Base-by-base conservation (phyloP, 1,284 basidiomycete genomes). In the Mycosarcoma maydis region DNA sequence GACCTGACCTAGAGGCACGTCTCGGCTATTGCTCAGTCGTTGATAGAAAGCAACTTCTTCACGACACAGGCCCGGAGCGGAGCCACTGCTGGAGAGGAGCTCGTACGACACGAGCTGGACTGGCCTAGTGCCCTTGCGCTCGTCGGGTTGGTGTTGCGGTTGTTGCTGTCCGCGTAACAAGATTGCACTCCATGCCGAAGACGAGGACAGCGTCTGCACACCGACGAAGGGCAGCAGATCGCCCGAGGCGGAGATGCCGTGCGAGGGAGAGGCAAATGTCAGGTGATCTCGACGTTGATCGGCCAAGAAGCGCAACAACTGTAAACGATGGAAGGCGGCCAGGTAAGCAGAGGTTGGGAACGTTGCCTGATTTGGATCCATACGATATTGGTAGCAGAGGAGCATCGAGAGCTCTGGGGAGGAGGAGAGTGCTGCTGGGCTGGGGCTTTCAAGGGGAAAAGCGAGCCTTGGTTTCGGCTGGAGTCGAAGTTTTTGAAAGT, bases 31-130 rank as follows among this genome's bases (percentile, higher is more conserved):
- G 41, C 71, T 75, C 14, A 57, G 46, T 19, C 64, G 52, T 23
- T 66, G 54, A 36, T 76, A 77, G 65, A 76, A 77, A 26, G 58
- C 53, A 7, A 77, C 70, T 16, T 73, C 68, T 14, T 71, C 66
- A 38, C 66, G 56, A 29, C 56, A 45, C 3, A 73, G 51, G 16
- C 57, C 57, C 4, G 57, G 26, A 5, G 51, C 40, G 4, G 49
- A 43, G 16, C 59, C 56, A 19, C 49, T 47, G 2, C 46, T 34
- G 14, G 61, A 57, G 10, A 60, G 57, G 11, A 65, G 50, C 27
- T 71, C 68, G 50, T 60, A 65, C 0, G 51, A 53, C 26, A 70
- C 26, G 22, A 70, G 56, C 53, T 70, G 67, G 4, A 57, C 46
- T 19, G 53, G 39, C 19, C 13, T 36, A 9, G 33, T 16, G 29